Base-by-base conservation (phyloP, 768 basidiomycete species). In the Suillus americanus region DNA sequence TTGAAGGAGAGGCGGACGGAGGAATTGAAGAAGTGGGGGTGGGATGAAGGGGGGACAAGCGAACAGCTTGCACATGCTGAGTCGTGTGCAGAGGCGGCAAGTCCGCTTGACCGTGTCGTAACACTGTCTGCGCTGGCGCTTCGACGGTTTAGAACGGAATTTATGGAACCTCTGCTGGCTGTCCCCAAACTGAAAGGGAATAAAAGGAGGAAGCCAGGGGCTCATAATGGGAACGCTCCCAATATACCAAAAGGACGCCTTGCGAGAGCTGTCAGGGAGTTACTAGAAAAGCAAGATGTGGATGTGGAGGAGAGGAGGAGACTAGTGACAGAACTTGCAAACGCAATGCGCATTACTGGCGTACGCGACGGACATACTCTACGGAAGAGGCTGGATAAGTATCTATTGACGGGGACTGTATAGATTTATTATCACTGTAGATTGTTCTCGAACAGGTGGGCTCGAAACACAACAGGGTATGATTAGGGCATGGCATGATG, bases 1-100 rank as follows among this genome's bases (percentile, higher is more conserved):
- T 71, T 90, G 65, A 83, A 80, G 72, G 88, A 90, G 76, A 85
- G 81, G 70, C 79, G 83, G 64, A 69, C 79, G 45, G 84, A 85
- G 65, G 91, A 92, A 72, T 75, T 92, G 60, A 85, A 80, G 75
- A 86, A 85, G 75, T 92, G 90, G 89, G 90, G 90, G 12, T 89
- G 84, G 69, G 73, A 78, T 54, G 84, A 84, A 13, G 84, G 81
- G 30, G 86, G 80, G 18, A 71, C 84, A 23, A 66, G 75, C 20
- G 85, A 85, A 68, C 70, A 75, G 53, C 71, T 87, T 65, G 82
- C 81, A 8, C 75, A 81, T 60, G 88, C 89, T 33, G 90, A 92
- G 74, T 83, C 87, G 18, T 85, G 84, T 70, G 90, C 89, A 38
- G 90, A 92, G 75, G 89, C 91, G 5, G 89, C 89, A 59, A 92